Evolutionary conservation across 495 filamentous ascomycete species (phyloP), one percentile per base, ranked within the genome.

Genomic region (Lepraria neglecta): DNA sequence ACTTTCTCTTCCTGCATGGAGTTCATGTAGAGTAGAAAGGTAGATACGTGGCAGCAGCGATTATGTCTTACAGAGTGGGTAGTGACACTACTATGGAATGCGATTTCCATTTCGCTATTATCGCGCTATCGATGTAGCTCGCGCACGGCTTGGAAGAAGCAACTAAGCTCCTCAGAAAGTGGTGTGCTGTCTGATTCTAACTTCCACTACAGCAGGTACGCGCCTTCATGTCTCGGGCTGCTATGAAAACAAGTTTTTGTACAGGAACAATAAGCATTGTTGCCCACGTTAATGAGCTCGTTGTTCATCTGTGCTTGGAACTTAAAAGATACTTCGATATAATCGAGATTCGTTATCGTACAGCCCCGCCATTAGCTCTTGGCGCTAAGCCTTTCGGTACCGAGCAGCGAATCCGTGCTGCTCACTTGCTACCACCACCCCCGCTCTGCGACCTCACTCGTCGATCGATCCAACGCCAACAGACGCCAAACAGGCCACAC

Each of bases 381-480:
- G 21, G 19, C 42, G 3, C 58, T 60, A 31, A 50, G 35, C 58
- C 58, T 42, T 51, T 52, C 46, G 27, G 28, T 61, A 35, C 59
- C 50, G 47, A 50, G 33, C 40, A 48, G 21, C 28, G 40, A 21
- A 56, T 38, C 59, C 59, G 28, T 61, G 51, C 24, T 21, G 2
- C 6, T 48, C 43, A 46, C 3, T 38, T 10, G 3, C 30, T 45
- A 24, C 28, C 50, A 55, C 43, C 48, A 62, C 38, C 40, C 59
- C 60, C 46, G 56, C 48, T 48, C 40, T 50, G 47, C 30, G 24
- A 15, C 40, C 28, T 62, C 35, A 65, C 64, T 65, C 45, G 64
- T 65, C 59, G 33, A 56, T 54, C 43, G 12, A 33, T 6, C 17
- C 35, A 24, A 35, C 55, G 56, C 64, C 54, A 59, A 33, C 35